Percentiles rank a stretch among this genome's conserved stretches.
Conservation (phyloP, 2,329 filamentous ascomycete species). For the Zymoseptoria ardabiliae region DNA sequence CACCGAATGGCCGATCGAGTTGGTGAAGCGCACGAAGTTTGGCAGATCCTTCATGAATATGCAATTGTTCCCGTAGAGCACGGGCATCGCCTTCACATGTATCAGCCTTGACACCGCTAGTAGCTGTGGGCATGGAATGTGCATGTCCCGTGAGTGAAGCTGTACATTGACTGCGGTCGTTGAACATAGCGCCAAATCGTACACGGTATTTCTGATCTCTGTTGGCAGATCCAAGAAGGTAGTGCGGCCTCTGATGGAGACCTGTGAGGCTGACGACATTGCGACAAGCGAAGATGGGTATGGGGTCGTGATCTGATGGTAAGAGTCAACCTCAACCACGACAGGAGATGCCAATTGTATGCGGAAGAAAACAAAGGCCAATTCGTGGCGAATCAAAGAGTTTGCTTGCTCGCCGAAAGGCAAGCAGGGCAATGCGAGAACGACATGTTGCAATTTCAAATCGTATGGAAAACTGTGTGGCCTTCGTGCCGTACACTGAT, state of each 20-base stretch:
- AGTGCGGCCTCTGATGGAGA: neutral
- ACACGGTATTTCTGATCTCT: slow-evolving; percentile 6
- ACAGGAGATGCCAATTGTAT: too few species aligned
- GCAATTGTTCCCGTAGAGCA: neutral
- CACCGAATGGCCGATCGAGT: neutral
- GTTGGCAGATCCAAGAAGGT: slow-evolving; percentile 8
- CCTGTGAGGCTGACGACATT: too few species aligned
- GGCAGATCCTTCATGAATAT: neutral
- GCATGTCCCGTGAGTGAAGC: neutral
- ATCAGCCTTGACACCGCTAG: neutral
- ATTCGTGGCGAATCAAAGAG: neutral
- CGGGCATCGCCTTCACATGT: neutral
- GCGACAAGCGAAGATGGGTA: too few species aligned
- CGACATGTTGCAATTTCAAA: neutral
- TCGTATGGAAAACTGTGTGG: neutral
- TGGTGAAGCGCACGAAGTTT: neutral
- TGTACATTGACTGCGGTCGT: too few species aligned
- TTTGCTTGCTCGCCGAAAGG: neutral
- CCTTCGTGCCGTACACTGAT: neutral
- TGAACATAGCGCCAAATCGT: neutral
- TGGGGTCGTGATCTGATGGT: too few species aligned
- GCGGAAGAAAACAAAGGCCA: neutral
- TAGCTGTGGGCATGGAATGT: neutral
- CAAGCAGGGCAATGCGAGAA: neutral
- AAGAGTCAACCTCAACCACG: too few species aligned